phyloP scores from a whole-genome alignment of 768 basidiomycete genomes.

The Suillus decipiens region DNA sequence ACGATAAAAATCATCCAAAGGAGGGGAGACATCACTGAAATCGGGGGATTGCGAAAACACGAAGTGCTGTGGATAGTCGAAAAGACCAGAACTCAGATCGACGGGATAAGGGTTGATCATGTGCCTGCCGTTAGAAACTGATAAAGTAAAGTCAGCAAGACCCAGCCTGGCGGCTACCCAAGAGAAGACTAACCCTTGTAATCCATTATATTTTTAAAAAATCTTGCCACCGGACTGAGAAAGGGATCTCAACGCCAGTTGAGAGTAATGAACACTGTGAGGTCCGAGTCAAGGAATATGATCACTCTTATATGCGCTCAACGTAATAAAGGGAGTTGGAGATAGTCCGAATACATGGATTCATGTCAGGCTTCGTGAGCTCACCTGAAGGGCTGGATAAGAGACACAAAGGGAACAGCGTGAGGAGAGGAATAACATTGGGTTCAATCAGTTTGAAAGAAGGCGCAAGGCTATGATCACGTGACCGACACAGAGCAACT shows the following conservation, averaged over 20 bases:
- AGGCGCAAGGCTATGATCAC: conserved; percentile 13
- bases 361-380: background rate
- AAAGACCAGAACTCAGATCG: background rate
- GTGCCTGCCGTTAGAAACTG: background rate
- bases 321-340: conserved; percentile 1
- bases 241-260: background rate
- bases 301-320: conserved; percentile 1
- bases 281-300: background rate
- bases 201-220: background rate
- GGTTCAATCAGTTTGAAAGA: background rate
- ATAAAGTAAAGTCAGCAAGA: background rate
- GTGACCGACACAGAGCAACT: conserved; percentile 29
- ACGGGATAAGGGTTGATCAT: background rate
- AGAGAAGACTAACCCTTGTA: background rate
- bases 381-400: conserved; percentile 21
- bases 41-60: background rate
- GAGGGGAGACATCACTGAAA: conserved; percentile 1
- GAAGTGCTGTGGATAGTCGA: background rate
- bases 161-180: background rate
- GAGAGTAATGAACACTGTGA: background rate
- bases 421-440: conserved; percentile 3
- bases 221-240: background rate
- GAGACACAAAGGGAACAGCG: conserved; percentile 21
- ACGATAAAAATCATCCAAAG: conserved; percentile 10
- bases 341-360: background rate